Percentiles rank a stretch among this genome's conserved stretches.
Evolutionary conservation across 75 land plant genomes (phyloP).

Genomic region (Pinus albicaulis): DNA sequence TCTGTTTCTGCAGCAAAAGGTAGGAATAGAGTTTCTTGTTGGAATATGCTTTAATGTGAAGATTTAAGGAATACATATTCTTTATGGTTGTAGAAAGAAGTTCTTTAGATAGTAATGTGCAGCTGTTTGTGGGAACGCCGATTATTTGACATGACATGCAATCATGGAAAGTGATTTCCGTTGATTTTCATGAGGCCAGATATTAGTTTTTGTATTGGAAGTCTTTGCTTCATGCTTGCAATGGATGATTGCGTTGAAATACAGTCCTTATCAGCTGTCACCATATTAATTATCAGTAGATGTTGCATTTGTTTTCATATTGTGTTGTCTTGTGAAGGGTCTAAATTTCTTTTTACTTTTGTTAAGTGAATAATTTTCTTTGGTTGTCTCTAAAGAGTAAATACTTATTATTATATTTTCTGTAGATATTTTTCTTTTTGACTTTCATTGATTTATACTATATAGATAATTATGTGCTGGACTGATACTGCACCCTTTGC

Average conservation of each 20-base stretch:
- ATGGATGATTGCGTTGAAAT: background rate
- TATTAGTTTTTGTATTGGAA: background rate
- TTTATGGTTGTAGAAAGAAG: background rate
- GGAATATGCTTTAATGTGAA: background rate
- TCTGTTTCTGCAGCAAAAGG: conserved; percentile 23
- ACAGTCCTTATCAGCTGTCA: background rate
- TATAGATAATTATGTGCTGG: background rate
- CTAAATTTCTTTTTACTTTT: background rate
- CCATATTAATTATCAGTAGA: background rate
- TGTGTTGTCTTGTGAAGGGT: background rate
- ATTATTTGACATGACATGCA: background rate
- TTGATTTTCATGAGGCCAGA: background rate
- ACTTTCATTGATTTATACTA: background rate
- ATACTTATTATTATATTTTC: background rate
- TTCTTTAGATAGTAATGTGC: background rate
- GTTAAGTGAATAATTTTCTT: background rate
- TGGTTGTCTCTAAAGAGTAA: background rate
- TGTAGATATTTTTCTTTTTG: background rate
- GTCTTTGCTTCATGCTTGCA: background rate
- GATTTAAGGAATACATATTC: conserved; percentile 1
- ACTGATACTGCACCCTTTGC: conserved; percentile 10
- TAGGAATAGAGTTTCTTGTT: conserved; percentile 2
- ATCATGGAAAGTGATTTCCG: background rate
- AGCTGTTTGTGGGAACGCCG: background rate
- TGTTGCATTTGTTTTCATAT: background rate